These are phyloP conservation scores for Saitozyma sp. DNA, from an alignment of 768 basidiomycete species.

Conservation along the genomic window DNA sequence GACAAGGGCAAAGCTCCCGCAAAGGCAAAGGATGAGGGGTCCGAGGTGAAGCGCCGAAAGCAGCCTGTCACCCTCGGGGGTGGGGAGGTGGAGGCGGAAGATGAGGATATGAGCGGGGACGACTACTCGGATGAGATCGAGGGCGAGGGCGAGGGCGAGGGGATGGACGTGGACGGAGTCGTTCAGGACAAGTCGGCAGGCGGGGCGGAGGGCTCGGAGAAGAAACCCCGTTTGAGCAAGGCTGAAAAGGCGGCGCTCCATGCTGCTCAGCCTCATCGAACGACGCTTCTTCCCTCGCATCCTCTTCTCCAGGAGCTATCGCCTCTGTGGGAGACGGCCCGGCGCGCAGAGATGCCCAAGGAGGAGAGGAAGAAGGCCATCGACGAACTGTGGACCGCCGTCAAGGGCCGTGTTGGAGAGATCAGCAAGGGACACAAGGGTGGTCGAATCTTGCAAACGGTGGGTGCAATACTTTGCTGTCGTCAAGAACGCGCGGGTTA, in stretches of 20 bases:
- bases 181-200: conserved; percentile 19
- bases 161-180: conserved; percentile 31
- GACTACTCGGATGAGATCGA: conserved; percentile 15
- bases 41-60: conserved; percentile 23
- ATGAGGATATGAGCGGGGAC: conserved; percentile 30
- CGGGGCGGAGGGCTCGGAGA: conserved; percentile 17
- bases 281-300: conserved; percentile 47
- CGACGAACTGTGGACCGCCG: conserved; percentile 68
- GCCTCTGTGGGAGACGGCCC: conserved; percentile 50
- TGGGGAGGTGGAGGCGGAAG: conserved; percentile 28
- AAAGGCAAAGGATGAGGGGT: conserved; percentile 14
- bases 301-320: conserved; percentile 47
- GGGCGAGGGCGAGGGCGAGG: conserved; percentile 32
- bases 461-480: conserved; percentile 58
- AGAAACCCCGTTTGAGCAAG: conserved; percentile 39
- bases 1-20: conserved; percentile 2
- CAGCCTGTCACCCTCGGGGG: conserved; percentile 35
- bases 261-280: conserved; percentile 51
- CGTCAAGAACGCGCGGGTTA: background rate
- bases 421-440: conserved; percentile 90
- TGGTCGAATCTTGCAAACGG: conserved; percentile 58
- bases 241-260: conserved; percentile 47
- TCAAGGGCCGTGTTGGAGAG: conserved; percentile 79
- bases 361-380: conserved; percentile 74
- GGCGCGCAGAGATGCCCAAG: conserved; percentile 57